These are phyloP conservation scores for Hypoxylon sp. DNA, from an alignment of 2,329 filamentous ascomycete species.

Conservation along the genomic window DNA sequence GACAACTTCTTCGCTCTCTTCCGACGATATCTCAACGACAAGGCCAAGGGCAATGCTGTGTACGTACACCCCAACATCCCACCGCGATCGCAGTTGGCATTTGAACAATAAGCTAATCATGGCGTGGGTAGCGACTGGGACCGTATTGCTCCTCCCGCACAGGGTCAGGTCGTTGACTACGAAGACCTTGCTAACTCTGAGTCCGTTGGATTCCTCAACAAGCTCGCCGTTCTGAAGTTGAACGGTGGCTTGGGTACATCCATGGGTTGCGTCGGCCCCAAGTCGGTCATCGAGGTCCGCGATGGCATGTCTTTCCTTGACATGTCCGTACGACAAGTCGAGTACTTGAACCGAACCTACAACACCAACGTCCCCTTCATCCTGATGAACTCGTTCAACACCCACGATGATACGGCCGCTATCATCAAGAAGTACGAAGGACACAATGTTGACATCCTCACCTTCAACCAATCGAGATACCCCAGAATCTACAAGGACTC, in stretches of 20 bases:
- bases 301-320: slow-evolving; percentile 99
- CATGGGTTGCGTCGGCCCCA: slow-evolving; percentile 99
- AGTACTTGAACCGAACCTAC: slow-evolving; percentile 99
- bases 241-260: slow-evolving; percentile 99
- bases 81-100: background rate
- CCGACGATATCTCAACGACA: slow-evolving; percentile 97
- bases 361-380: slow-evolving; percentile 97
- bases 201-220: slow-evolving; percentile 94
- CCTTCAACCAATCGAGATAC: slow-evolving; percentile 99
- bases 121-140: slow-evolving; percentile 84
- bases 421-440: slow-evolving; percentile 99
- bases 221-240: slow-evolving; percentile 98
- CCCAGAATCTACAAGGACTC: slow-evolving; percentile 99
- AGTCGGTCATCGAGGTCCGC: slow-evolving; percentile 99
- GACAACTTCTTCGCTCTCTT: slow-evolving; percentile 99
- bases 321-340: slow-evolving; percentile 97
- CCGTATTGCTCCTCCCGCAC: slow-evolving; percentile 92
- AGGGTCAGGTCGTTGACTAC: slow-evolving; percentile 96
- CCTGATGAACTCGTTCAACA: slow-evolving; percentile 99
- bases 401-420: slow-evolving; percentile 95
- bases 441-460: slow-evolving; percentile 99
- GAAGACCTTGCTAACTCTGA: slow-evolving; percentile 89
- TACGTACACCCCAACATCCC: slow-evolving; percentile 60
- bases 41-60: slow-evolving; percentile 96
- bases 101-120: slow-evolving; percentile 43